Percentiles rank a stretch among this genome's conserved stretches.
Evolutionary conservation across 2,329 filamentous ascomycete genomes (phyloP).

Genomic region (Aureobasidium sp.): DNA sequence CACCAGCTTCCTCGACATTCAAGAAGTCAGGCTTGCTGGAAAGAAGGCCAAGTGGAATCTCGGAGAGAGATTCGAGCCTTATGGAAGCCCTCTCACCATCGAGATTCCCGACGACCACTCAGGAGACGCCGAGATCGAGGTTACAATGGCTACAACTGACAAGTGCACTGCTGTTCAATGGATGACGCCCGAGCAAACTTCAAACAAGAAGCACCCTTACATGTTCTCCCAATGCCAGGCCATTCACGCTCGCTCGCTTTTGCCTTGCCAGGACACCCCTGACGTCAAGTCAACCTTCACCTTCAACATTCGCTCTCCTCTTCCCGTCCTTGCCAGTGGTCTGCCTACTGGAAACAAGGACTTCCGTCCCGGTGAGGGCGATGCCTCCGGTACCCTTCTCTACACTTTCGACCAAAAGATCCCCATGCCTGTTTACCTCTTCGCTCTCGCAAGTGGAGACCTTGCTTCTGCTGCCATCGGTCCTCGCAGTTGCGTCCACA

Average conservation of each 20-base stretch:
- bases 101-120: slow-evolving; percentile 37
- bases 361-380: slow-evolving; percentile 44
- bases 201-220: slow-evolving; percentile 91
- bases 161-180: slow-evolving; percentile 91
- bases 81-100: slow-evolving; percentile 62
- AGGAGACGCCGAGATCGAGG: slow-evolving; percentile 38
- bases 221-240: slow-evolving; percentile 98
- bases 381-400: slow-evolving; percentile 46
- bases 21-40: slow-evolving; percentile 60
- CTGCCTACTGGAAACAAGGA: slow-evolving; percentile 49
- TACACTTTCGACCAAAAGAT: slow-evolving; percentile 86
- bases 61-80: slow-evolving; percentile 61
- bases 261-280: slow-evolving; percentile 95
- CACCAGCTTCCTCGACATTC: slow-evolving; percentile 72
- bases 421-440: slow-evolving; percentile 89
- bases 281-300: slow-evolving; percentile 94
- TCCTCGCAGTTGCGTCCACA: slow-evolving; percentile 73
- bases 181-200: slow-evolving; percentile 87
- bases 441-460: slow-evolving; percentile 80
- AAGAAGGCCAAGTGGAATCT: slow-evolving; percentile 59
- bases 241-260: slow-evolving; percentile 86
- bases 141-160: slow-evolving; percentile 66
- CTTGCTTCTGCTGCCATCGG: slow-evolving; percentile 80
- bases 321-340: slow-evolving; percentile 88
- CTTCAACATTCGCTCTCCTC: slow-evolving; percentile 76